Base-by-base conservation (phyloP, 2,329 filamentous ascomycete species). In the Fusarium sp. region DNA sequence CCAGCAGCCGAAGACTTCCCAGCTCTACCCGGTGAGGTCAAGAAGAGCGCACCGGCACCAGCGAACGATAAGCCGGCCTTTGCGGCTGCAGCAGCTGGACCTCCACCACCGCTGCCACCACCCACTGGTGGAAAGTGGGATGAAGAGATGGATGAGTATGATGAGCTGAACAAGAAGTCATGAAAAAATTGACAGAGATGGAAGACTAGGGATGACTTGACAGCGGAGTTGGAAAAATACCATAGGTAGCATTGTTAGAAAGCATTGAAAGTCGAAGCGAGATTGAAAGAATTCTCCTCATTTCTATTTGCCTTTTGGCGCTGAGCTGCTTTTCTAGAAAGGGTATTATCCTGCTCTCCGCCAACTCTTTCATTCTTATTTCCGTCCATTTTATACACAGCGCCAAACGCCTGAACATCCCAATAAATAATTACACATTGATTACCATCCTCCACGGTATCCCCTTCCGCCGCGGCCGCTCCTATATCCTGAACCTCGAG, bases 91-190 rank as follows among this genome's bases (percentile, higher is more conserved):
- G 75, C 77, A 30, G 75, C 75, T 16, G 71, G 73, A 11, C 75
- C 76, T 15, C 71, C 79, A 2, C 76, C 76, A 18, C 76, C 77
- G 2, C 53, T 80, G 49, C 76, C 80, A 8, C 81, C 61, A 77
- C 83, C 21, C 47, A 65, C 64, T 3, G 79, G 85, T 13, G 84
- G 81, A 16, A 82, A 86, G 61, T 90, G 88, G 88, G 88, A 87
- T 57, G 88, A 90, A 40, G 88, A 90, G 80, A 87, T 90, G 83
- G 87, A 87, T 54, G 86, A 83, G 9, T 80, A 86, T 18, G 86
- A 88, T 32, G 84, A 81, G 37, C 62, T 69, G n/a, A 80, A 78
- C 49, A 74, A 78, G 60, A 73, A 76, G 60, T 64, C 64, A 71
- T 78, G 61, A 30, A 19, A 15, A 11, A n/a, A 21, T 4, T 37